phyloP scores from a whole-genome alignment of 1,284 basidiomycete genomes.

The Malassezia psittaci region DNA sequence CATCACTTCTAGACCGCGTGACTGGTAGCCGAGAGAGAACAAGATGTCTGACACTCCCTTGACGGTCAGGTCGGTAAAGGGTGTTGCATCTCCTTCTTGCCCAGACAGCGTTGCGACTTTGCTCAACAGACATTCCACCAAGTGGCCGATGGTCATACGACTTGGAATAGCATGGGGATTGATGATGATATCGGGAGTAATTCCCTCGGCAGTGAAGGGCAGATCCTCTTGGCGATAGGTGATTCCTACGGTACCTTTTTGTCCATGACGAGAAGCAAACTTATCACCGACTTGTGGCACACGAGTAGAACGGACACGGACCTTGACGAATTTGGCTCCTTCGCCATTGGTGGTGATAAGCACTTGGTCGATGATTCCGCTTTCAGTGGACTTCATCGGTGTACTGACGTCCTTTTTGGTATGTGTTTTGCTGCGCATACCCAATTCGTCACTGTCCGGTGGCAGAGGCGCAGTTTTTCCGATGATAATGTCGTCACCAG shows the following conservation, averaged over 20 bases:
- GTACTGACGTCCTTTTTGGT: slow-evolving; percentile 89
- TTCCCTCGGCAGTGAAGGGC: slow-evolving; percentile 94
- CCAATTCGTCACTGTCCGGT: slow-evolving; percentile 90
- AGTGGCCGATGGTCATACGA: slow-evolving; percentile 99
- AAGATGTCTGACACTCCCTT: slow-evolving; percentile 56
- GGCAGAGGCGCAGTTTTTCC: slow-evolving; percentile 97
- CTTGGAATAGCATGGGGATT: slow-evolving; percentile 99
- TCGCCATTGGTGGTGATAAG: slow-evolving; percentile 90
- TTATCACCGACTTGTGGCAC: slow-evolving; percentile 97
- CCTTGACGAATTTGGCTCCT: slow-evolving; percentile 96
- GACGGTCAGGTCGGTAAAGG: slow-evolving; percentile 94
- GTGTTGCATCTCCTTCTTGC: slow-evolving; percentile 93
- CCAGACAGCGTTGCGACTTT: slow-evolving; percentile 94
- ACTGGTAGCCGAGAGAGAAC: slow-evolving; percentile 54
- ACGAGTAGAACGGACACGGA: slow-evolving; percentile 86
- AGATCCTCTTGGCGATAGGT: slow-evolving; percentile 99
- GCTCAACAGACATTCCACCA: slow-evolving; percentile 93
- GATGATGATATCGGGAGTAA: slow-evolving; percentile 93
- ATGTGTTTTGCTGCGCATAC: slow-evolving; percentile 81
- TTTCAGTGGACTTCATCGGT: slow-evolving; percentile 93
- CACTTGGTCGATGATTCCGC: slow-evolving; percentile 93
- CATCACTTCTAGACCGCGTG: slow-evolving; percentile 89
- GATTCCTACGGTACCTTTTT: slow-evolving; percentile 98
- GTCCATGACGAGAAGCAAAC: slow-evolving; percentile 97
- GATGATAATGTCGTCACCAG: slow-evolving; percentile 96